A percentile compares a stretch with the other conserved stretches of the same genome.
Evolutionary conservation across 805 yeast species (phyloP).

Genomic region (Yarrowia deformans): DNA sequence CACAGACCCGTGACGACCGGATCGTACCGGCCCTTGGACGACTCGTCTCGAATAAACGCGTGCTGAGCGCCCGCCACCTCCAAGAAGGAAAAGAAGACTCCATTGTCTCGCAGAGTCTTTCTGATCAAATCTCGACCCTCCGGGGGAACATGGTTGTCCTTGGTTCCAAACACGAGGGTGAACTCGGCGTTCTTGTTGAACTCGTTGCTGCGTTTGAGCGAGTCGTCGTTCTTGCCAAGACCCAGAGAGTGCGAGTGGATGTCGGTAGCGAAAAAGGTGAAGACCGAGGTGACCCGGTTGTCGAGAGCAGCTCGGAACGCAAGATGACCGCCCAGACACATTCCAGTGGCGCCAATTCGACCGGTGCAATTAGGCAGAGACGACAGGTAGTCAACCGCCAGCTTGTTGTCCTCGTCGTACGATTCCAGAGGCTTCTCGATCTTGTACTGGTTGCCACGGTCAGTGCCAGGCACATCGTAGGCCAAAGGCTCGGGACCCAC

Average conservation of each 20-base stretch:
- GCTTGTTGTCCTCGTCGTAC: constrained; percentile 75
- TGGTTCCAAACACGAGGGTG: constrained; percentile 74
- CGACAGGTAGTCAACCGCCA: constrained; percentile 68
- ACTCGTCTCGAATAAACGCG: constrained; percentile 81
- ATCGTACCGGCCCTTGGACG: constrained; percentile 81
- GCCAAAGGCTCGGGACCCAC: constrained; percentile 66
- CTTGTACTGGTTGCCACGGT: constrained; percentile 72
- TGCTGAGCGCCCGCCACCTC: constrained; percentile 84
- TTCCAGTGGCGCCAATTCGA: constrained; percentile 80
- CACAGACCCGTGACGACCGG: constrained; percentile 76
- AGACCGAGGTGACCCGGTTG: constrained; percentile 67
- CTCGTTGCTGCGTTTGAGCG: constrained; percentile 63
- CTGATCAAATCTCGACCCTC: constrained; percentile 78
- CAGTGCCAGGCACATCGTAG: constrained; percentile 78
- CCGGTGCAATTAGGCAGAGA: constrained; percentile 71
- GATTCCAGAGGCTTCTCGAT: constrained; percentile 69
- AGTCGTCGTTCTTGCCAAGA: constrained; percentile 67
- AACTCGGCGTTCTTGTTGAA: constrained; percentile 59
- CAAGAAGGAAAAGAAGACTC: constrained; percentile 71
- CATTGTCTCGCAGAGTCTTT: constrained; percentile 61
- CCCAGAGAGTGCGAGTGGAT: constrained; percentile 75
- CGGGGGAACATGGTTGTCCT: constrained; percentile 81
- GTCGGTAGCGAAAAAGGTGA: constrained; percentile 82
- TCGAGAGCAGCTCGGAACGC: constrained; percentile 76
- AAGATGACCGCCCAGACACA: constrained; percentile 86